These are phyloP conservation scores for Sonneratia alba DNA, from an alignment of 345 rosid genomes.

Conservation along the genomic window DNA sequence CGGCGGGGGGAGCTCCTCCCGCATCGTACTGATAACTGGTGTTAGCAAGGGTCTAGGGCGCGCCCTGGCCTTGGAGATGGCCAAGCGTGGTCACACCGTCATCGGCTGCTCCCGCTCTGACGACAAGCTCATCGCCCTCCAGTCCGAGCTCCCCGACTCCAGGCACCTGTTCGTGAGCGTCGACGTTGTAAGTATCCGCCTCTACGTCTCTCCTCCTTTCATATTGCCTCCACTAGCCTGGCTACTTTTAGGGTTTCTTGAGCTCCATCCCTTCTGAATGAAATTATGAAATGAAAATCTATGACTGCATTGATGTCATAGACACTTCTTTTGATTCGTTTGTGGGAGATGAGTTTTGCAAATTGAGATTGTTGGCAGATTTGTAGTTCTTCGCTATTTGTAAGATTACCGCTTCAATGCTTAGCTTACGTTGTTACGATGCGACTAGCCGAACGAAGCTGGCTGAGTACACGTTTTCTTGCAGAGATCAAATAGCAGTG, in stretches of 20 bases:
- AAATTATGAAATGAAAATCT: background rate
- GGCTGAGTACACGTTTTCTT: background rate
- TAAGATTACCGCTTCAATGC: background rate
- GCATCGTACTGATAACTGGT: constrained; percentile 69
- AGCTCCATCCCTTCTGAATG: background rate
- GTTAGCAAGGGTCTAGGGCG: constrained; percentile 81
- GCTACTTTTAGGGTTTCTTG: background rate
- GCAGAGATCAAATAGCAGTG: constrained; percentile 62
- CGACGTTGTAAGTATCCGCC: constrained; percentile 45
- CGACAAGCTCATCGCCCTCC: constrained; percentile 63
- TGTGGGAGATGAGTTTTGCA: too few species aligned
- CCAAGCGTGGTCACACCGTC: constrained; percentile 74
- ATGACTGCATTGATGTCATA: too few species aligned
- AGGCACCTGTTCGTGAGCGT: constrained; percentile 65
- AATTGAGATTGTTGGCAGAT: too few species aligned
- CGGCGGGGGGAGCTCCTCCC: constrained; percentile 22
- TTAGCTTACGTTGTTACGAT: background rate
- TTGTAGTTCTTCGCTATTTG: too few species aligned
- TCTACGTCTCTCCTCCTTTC: background rate
- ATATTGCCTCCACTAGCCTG: background rate
- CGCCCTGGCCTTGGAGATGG: constrained; percentile 81
- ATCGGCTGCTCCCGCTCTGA: constrained; percentile 88
- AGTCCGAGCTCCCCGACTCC: constrained; percentile 32
- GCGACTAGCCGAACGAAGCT: background rate
- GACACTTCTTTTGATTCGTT: too few species aligned